Evolutionary conservation across 106 monocot species (phyloP).

Genomic region (Iris macrosiphon): DNA sequence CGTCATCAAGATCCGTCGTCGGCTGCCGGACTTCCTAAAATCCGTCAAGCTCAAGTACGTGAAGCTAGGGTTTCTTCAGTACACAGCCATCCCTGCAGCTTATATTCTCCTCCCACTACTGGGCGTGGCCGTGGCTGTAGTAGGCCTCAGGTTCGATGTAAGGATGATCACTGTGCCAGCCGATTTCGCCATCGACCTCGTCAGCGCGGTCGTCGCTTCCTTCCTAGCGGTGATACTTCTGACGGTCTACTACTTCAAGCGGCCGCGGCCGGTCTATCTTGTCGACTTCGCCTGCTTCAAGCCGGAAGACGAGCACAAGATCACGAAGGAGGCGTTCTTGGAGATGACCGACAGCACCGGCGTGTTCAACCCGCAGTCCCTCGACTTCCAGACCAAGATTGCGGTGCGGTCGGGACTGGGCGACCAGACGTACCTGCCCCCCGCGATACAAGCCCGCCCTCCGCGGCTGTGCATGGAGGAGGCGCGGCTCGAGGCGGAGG

Average conservation of each 20-base stretch:
- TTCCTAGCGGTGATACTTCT: constrained; percentile 6
- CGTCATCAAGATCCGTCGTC: constrained; percentile 50
- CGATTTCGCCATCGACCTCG: constrained; percentile 20
- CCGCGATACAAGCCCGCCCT: constrained; percentile 45
- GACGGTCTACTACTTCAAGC: not conserved
- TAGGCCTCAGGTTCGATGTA: constrained; percentile 7
- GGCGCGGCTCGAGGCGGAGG: constrained; percentile 29
- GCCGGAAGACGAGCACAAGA: constrained; percentile 22
- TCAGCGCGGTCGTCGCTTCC: constrained; percentile 7
- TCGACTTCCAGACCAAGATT: constrained; percentile 49
- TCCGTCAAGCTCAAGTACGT: constrained; percentile 77
- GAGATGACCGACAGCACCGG: constrained; percentile 39
- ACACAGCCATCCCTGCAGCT: constrained; percentile 19
- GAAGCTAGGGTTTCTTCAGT: constrained; percentile 38
- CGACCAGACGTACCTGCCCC: constrained; percentile 59
- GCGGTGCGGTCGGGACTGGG: constrained; percentile 46
- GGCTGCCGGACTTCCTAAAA: constrained; percentile 61
- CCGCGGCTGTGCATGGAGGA: constrained; percentile 41
- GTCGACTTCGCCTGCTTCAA: constrained; percentile 57
- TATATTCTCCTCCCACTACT: constrained; percentile 15
- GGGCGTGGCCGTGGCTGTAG: not conserved
- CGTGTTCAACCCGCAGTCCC: constrained; percentile 38
- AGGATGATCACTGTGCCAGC: constrained; percentile 10
- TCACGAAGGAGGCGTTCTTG: constrained; percentile 26
- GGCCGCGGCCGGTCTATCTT: constrained; percentile 18